Percentiles rank a stretch among this genome's conserved stretches.
Evolutionary conservation across 805 yeast species (phyloP).

Genomic region (Naumovozyma dairenensis): DNA sequence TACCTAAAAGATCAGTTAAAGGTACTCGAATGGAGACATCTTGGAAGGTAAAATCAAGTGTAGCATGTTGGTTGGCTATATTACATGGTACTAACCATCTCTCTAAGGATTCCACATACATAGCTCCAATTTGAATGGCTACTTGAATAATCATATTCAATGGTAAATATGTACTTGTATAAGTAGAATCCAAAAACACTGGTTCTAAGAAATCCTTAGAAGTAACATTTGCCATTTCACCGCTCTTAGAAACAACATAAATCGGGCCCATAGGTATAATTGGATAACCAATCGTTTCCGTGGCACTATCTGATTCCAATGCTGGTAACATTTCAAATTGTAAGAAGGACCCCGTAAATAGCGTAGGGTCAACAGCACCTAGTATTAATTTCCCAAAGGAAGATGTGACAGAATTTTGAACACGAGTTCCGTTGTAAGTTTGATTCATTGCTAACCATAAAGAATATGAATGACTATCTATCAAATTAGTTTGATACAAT

Average conservation of each 20-base stretch:
- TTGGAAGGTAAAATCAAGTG: slow-evolving; percentile 44
- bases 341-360: slow-evolving; percentile 38
- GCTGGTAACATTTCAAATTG: slow-evolving; percentile 43
- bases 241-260: slow-evolving; percentile 36
- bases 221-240: slow-evolving; percentile 29
- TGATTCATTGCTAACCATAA: slow-evolving; percentile 27
- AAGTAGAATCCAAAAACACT: slow-evolving; percentile 50
- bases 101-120: slow-evolving; percentile 36
- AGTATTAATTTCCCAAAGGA: slow-evolving; percentile 37
- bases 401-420: too few relatives aligned
- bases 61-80: slow-evolving; percentile 39
- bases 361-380: slow-evolving; percentile 48
- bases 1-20: slow-evolving; percentile 36
- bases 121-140: slow-evolving; percentile 63
- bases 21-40: slow-evolving; percentile 42
- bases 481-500: slow-evolving; percentile 24
- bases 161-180: slow-evolving; percentile 43
- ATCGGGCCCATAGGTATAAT: slow-evolving; percentile 39
- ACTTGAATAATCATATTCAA: slow-evolving; percentile 44
- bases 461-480: slow-evolving; percentile 37
- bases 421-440: too few relatives aligned
- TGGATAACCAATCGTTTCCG: slow-evolving; percentile 30
- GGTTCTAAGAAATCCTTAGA: slow-evolving; percentile 36
- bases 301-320: slow-evolving; percentile 12
- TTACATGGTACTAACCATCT: slow-evolving; percentile 60